Evolutionary conservation across 192 early-diverging fungal species (phyloP).

Genomic region (Jimgerdemannia flammicorona): DNA sequence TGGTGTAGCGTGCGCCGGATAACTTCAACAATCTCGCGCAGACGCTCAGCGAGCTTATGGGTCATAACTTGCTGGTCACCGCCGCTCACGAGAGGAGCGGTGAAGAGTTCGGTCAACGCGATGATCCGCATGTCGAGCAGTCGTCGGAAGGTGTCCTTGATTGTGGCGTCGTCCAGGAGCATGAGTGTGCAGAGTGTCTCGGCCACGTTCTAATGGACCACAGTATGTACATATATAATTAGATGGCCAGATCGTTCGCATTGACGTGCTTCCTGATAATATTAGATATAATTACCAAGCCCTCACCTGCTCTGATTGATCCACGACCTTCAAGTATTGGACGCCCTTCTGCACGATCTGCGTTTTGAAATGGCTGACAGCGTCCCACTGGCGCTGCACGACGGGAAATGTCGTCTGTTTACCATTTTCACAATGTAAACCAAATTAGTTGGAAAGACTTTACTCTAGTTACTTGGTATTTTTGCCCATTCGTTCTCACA

Average conservation of each 20-base stretch:
- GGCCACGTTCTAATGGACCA: slow-evolving; percentile 38
- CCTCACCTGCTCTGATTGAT: slow-evolving; percentile 45
- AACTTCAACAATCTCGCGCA: slow-evolving; percentile 37
- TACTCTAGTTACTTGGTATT: not conserved
- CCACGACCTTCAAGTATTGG: slow-evolving; percentile 36
- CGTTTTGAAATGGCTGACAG: slow-evolving; percentile 65
- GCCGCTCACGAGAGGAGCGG: slow-evolving; percentile 1
- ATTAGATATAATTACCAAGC: not conserved
- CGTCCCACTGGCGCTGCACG: slow-evolving; percentile 81
- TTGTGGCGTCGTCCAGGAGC: slow-evolving; percentile 57
- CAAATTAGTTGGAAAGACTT: too few species aligned
- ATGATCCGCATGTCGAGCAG: slow-evolving; percentile 51
- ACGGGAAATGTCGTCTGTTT: slow-evolving; percentile 71
- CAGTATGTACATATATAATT: not conserved
- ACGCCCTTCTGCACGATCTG: slow-evolving; percentile 73
- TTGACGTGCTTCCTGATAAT: too few species aligned
- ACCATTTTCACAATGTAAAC: slow-evolving; percentile 2
- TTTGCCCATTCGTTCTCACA: slow-evolving; percentile 11
- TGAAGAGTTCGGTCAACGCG: slow-evolving; percentile 37
- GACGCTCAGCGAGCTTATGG: slow-evolving; percentile 27
- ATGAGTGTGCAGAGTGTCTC: slow-evolving; percentile 65
- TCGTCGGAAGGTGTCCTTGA: slow-evolving; percentile 46
- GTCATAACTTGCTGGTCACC: not conserved
- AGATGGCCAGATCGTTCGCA: too few species aligned
- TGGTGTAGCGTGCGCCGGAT: slow-evolving; percentile 38